These are phyloP conservation scores for Coemansia sp. DNA, from an alignment of 192 early-diverging fungal species.

Conservation along the genomic window DNA sequence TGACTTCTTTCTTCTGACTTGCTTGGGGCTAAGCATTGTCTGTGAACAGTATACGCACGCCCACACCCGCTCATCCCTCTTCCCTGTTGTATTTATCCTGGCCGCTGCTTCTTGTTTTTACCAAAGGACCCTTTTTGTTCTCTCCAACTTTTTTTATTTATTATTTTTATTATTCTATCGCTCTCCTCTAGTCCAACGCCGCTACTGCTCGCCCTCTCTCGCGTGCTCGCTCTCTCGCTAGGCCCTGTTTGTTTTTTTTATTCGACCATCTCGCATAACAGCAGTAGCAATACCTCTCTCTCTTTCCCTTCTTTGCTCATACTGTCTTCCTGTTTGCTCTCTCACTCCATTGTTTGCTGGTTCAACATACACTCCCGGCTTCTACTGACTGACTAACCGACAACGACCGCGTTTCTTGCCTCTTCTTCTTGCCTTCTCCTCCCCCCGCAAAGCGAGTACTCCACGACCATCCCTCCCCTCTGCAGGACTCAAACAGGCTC, in stretches of 20 bases:
- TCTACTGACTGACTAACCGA: background rate
- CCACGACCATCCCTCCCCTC: background rate
- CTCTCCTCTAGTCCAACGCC: background rate
- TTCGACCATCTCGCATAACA: constrained; percentile 10
- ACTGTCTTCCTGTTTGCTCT: background rate
- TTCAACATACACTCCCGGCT: background rate
- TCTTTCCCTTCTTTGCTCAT: background rate
- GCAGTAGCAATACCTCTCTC: constrained; percentile 8
- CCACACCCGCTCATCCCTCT: constrained; percentile 35
- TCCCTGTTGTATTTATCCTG: constrained; percentile 18
- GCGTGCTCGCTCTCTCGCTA: background rate
- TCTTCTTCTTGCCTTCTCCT: background rate
- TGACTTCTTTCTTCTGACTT: constrained; percentile 49
- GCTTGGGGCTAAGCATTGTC: constrained; percentile 46
- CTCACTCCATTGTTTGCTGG: constrained; percentile 9
- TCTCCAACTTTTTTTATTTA: constrained; percentile 18
- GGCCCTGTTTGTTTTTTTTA: constrained; percentile 4
- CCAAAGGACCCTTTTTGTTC: constrained; percentile 31
- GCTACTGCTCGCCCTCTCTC: constrained; percentile 3
- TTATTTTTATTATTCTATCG: constrained; percentile 1
- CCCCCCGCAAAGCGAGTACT: constrained; percentile 1
- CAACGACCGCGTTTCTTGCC: background rate
- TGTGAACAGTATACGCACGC: constrained; percentile 19
- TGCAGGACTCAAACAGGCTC: constrained; percentile 7
- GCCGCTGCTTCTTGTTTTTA: constrained; percentile 17